These are phyloP conservation scores for Aegilops sharonensis DNA, from an alignment of 176 grass and related monocot genomes.

Conservation along the genomic window DNA sequence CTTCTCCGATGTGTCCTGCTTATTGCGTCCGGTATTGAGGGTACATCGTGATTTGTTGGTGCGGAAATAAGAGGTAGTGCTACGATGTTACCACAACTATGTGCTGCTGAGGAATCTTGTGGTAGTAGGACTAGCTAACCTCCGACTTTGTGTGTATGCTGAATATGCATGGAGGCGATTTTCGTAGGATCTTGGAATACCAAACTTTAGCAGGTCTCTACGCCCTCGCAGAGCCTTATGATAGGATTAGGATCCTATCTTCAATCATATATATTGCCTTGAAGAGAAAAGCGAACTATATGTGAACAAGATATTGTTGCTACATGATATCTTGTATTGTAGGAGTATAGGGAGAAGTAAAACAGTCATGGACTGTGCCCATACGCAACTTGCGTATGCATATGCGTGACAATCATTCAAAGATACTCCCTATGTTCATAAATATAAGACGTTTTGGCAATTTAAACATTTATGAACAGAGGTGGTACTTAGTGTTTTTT, in stretches of 20 bases:
- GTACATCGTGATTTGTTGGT: too few relatives aligned
- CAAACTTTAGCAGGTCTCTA: constrained; percentile 20
- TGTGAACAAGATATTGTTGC: not conserved
- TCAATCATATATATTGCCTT: not conserved
- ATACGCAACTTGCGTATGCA: not conserved
- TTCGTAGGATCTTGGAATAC: constrained; percentile 40
- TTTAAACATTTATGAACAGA: too few relatives aligned
- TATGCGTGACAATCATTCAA: not conserved
- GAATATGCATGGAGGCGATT: not conserved
- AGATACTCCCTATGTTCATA: too few relatives aligned
- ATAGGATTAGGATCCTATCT: constrained; percentile 24
- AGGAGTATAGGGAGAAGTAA: not conserved
- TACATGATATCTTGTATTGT: not conserved
- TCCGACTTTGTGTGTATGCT: not conserved
- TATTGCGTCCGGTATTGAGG: too few relatives aligned
- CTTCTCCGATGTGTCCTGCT: too few relatives aligned
- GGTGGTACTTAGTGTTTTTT: too few relatives aligned
- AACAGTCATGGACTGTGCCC: not conserved
- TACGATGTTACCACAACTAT: not conserved
- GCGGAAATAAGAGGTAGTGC: too few relatives aligned
- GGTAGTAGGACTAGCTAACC: not conserved
- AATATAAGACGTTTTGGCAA: too few relatives aligned
- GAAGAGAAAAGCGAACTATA: not conserved
- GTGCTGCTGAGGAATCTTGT: not conserved
- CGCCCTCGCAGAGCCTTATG: not conserved